Percentiles rank a stretch among this genome's conserved stretches.
phyloP scores from a whole-genome alignment of 164 flowering plant genomes.

The Paratinospora sagittata region DNA sequence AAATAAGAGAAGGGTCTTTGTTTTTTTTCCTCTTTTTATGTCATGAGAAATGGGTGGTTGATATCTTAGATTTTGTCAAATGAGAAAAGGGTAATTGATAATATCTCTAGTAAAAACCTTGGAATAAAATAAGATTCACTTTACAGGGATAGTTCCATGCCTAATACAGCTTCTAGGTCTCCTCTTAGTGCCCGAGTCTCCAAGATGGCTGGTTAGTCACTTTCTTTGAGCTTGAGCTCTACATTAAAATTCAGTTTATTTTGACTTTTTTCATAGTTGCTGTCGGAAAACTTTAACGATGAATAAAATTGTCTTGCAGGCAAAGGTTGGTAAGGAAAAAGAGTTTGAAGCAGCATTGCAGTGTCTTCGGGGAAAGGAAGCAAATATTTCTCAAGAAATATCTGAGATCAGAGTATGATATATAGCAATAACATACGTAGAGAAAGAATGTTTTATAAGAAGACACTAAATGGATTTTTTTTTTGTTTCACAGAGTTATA shows the following conservation, averaged over 20 bases:
- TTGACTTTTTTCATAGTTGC: not conserved
- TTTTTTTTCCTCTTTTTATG: too few species aligned
- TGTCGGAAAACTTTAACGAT: not conserved
- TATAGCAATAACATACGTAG: not conserved
- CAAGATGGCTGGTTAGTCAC: conserved; percentile 60
- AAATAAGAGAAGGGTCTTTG: too few species aligned
- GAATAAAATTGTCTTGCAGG: conserved; percentile 27
- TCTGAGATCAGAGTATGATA: conserved; percentile 40
- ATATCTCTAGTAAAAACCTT: not conserved
- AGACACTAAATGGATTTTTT: not conserved
- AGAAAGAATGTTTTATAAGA: not conserved
- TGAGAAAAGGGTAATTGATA: not conserved
- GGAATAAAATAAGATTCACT: not conserved
- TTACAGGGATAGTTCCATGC: conserved; percentile 45
- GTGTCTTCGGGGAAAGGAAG: conserved; percentile 41
- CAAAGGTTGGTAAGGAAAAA: conserved; percentile 33
- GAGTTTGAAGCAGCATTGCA: conserved; percentile 37
- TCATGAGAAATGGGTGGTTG: too few species aligned
- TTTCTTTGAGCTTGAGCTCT: not conserved
- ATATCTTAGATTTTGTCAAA: conserved; percentile 2
- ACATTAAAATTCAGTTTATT: not conserved
- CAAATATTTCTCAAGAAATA: conserved; percentile 47
- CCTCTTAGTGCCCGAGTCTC: conserved; percentile 62
- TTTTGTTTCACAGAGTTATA: conserved; percentile 38
- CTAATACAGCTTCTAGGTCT: conserved; percentile 47